A percentile compares a stretch with the other conserved stretches of the same genome.
Evolutionary conservation across 495 filamentous ascomycete species (phyloP).

Genomic region (Hypoxylon crocopeplum): DNA sequence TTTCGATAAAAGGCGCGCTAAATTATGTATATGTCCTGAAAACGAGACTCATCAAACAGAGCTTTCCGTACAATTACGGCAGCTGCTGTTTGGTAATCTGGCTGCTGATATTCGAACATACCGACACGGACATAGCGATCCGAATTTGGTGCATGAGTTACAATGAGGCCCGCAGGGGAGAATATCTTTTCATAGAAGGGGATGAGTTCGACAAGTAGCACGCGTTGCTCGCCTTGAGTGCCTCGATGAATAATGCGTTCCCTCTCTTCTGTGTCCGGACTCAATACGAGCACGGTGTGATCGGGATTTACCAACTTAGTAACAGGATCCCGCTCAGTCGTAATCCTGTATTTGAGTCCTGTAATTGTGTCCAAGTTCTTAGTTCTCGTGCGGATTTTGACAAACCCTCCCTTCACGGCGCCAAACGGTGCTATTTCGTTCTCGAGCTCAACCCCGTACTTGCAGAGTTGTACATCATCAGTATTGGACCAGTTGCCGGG

Average conservation of each 20-base stretch:
- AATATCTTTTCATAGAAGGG: slow-evolving; percentile 5
- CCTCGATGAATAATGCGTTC: not conserved
- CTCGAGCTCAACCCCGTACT: slow-evolving; percentile 3
- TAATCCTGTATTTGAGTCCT: not conserved
- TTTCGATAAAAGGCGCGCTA: too few relatives aligned
- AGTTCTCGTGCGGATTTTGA: slow-evolving; percentile 5
- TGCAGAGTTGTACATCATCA: slow-evolving; percentile 1
- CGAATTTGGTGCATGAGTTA: not conserved
- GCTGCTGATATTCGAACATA: slow-evolving; percentile 9
- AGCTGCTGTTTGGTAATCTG: not conserved
- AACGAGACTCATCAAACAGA: not conserved
- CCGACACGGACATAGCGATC: slow-evolving; percentile 9
- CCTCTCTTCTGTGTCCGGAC: slow-evolving; percentile 10
- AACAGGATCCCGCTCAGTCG: not conserved
- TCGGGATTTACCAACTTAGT: not conserved
- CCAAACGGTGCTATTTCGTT: slow-evolving; percentile 19
- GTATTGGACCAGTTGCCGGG: not conserved
- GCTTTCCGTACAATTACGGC: not conserved
- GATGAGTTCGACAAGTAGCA: slow-evolving; percentile 15
- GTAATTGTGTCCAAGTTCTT: not conserved
- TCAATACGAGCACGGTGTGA: not conserved
- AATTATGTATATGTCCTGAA: not conserved
- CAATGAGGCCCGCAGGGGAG: slow-evolving; percentile 15
- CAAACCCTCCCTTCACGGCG: slow-evolving; percentile 12
- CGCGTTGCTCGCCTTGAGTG: not conserved